phyloP scores from a whole-genome alignment of 768 basidiomycete species.

The Suillus cothurnatus region DNA sequence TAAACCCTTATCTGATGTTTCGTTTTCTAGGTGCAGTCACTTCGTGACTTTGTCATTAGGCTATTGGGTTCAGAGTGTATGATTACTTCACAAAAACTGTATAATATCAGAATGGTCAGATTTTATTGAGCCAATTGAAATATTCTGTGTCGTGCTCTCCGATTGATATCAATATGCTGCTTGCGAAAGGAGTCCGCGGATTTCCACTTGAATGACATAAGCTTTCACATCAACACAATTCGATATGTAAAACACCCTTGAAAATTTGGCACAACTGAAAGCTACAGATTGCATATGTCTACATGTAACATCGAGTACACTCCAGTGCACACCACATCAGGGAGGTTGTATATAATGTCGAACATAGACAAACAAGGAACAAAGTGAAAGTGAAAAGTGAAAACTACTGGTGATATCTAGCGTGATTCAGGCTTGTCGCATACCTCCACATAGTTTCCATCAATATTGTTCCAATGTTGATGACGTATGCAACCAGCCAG shows the following conservation, averaged over 20 bases:
- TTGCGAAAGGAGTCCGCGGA: too few species aligned
- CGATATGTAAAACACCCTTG: not conserved
- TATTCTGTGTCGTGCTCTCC: slow-evolving; percentile 7
- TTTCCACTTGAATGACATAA: too few species aligned
- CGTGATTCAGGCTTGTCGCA: not conserved
- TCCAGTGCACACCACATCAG: not conserved
- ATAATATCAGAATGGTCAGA: too few species aligned
- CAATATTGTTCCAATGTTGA: not conserved
- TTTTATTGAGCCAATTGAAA: too few species aligned
- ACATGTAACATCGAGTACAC: not conserved
- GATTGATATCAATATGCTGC: too few species aligned
- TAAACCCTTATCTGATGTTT: too few species aligned
- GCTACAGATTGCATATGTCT: not conserved
- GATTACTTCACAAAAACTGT: too few species aligned
- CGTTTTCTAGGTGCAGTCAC: slow-evolving; percentile 34
- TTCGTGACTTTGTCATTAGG: too few species aligned
- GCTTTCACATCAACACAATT: not conserved
- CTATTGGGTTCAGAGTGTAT: too few species aligned
- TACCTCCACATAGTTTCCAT: not conserved
- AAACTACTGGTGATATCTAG: not conserved
- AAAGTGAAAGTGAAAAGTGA: too few species aligned
- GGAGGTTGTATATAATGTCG: too few species aligned
- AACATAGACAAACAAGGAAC: not conserved
- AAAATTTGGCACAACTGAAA: not conserved
- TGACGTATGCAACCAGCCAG: not conserved